A percentile compares a stretch with the other conserved stretches of the same genome.
Conservation (phyloP, 2,329 filamentous ascomycete genomes). For the Diplodia sapinea region DNA sequence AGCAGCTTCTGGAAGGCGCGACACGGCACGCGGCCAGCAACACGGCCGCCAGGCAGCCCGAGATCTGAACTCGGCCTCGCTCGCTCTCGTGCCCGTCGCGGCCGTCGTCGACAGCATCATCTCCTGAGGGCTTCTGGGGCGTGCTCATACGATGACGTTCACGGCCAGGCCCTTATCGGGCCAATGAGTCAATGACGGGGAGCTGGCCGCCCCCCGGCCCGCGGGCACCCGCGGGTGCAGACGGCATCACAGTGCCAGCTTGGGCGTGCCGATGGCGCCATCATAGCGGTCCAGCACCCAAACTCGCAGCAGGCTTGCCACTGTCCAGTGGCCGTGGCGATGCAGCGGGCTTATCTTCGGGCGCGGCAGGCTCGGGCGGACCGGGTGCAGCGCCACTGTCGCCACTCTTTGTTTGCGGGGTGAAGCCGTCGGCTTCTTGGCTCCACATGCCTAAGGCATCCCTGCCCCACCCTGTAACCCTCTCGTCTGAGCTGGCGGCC, state of each 20-base stretch:
- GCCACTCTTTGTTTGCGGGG: conserved; percentile 21
- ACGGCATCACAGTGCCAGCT: conserved; percentile 14
- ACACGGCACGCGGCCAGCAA: not conserved
- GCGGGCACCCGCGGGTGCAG: not conserved
- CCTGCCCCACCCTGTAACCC: not conserved
- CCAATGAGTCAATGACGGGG: conserved; percentile 24
- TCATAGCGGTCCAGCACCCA: not conserved
- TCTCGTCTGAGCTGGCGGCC: not conserved
- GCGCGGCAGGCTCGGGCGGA: not conserved
- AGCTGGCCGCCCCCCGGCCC: conserved; percentile 6
- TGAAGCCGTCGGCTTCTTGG: not conserved
- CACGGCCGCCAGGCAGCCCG: not conserved
- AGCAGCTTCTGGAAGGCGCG: conserved; percentile 29
- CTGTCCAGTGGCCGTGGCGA: not conserved
- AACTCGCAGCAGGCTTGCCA: not conserved
- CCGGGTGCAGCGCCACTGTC: conserved; percentile 14
- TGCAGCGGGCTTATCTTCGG: not conserved
- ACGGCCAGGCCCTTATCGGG: conserved; percentile 28
- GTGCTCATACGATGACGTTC: conserved; percentile 27
- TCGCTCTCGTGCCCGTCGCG: not conserved
- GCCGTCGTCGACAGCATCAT: not conserved
- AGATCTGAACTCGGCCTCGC: not conserved
- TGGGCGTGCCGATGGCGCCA: not conserved
- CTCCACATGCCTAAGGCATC: conserved; percentile 8
- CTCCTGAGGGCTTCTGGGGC: conserved; percentile 18